These are phyloP conservation scores for Bjerkandera adusta DNA, from an alignment of 1,284 basidiomycete genomes.

Conservation along the genomic window DNA sequence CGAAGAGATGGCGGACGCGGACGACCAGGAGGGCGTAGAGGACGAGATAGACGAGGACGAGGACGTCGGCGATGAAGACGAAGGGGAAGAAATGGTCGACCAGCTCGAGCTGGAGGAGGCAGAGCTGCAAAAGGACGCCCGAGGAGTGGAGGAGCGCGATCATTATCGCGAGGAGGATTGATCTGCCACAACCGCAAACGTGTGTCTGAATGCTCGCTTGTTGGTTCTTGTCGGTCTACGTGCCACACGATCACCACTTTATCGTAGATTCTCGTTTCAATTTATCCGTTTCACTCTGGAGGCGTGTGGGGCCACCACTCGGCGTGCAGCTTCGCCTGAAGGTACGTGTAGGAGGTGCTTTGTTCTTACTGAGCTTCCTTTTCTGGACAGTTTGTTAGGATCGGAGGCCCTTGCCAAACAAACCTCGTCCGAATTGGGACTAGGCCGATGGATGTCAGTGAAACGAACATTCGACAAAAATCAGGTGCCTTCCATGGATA, in stretches of 20 bases:
- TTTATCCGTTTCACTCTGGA: background rate
- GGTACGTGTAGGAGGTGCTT: too few relatives aligned
- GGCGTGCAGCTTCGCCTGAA: too few relatives aligned
- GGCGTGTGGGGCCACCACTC: background rate
- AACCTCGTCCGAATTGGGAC: too few relatives aligned
- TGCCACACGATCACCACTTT: too few relatives aligned
- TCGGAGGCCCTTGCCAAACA: slow-evolving; percentile 11
- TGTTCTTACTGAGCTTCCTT: background rate
- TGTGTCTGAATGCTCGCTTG: background rate
- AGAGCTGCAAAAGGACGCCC: background rate
- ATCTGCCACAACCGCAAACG: too few relatives aligned
- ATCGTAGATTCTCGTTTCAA: too few relatives aligned
- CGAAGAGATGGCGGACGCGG: slow-evolving; percentile 16
- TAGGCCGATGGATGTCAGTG: too few relatives aligned
- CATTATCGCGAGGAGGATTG: background rate
- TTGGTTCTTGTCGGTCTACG: too few relatives aligned
- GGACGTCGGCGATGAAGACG: slow-evolving; percentile 4
- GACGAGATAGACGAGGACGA: slow-evolving; percentile 9
- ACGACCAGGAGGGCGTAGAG: slow-evolving; percentile 2
- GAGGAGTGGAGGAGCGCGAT: slow-evolving; percentile 1
- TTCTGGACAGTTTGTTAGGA: slow-evolving; percentile 9
- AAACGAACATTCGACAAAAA: too few relatives aligned
- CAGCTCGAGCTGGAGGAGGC: slow-evolving; percentile 1
- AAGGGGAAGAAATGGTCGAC: background rate
- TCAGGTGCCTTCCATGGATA: too few relatives aligned